Evolutionary conservation across 371 early-diverging fungal genomes (phyloP), one percentile per base, ranked within the genome.

Genomic region (Saksenaea vasiformis): DNA sequence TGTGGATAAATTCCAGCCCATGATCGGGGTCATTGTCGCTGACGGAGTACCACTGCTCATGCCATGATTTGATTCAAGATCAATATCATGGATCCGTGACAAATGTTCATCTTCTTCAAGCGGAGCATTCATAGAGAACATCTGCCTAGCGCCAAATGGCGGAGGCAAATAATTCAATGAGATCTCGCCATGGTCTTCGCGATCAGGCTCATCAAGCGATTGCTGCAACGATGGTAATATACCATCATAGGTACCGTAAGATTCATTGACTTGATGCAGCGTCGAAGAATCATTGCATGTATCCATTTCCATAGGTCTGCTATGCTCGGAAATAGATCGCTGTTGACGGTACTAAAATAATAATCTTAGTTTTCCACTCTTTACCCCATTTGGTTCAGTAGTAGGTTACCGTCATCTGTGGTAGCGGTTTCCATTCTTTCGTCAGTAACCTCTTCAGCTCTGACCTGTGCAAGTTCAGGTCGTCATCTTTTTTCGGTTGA

Each of bases 391-490:
- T 15, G 14, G 38, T 36, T 8, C 4, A 38, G 14, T 5, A 58
- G 24, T 0, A 17, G n/a, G 13, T 1, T 13, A 36, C 15, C n/a
- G 10, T 39, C 44, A 57, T 56, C 64, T 63, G 39, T 31, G 37
- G 56, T 17, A 66, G 31, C 5, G 28, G 51, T 37, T 66, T 61
- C 66, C 66, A 66, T 53, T 61, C 57, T 41, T 35, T 36, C 15
- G 55, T 61, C 17, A 66, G 27, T 41, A 58, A 24, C 27, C 34
- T 44, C 27, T 66, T 66, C 19, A 66, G 8, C 4, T 66, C 66
- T 31, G 66, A 53, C n/a, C 47, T 56, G 17, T 61, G 61, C 13
- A 53, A 38, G 9, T 47, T 19, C 8, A 61, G 56, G 27, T 66
- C 26, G 27, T 66, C 26, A n/a, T 34, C 28, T 15, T 22, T 54